These are phyloP conservation scores for Ophidiomyces ophidiicola DNA, from an alignment of 2,329 filamentous ascomycete species.

Conservation along the genomic window DNA sequence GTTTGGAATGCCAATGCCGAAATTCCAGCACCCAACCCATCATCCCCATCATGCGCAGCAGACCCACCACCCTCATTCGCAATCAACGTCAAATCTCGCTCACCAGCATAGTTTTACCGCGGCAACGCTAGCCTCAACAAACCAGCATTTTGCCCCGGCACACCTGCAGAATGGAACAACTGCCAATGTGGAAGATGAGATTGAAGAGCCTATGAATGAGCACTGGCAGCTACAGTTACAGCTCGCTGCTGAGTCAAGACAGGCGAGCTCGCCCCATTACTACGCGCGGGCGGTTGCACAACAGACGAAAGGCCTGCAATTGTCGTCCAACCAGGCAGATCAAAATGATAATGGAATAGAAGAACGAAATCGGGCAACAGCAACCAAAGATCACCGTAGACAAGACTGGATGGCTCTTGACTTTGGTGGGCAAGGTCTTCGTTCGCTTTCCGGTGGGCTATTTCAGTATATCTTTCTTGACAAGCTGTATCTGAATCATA, in stretches of 20 bases:
- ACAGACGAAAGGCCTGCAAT: slow-evolving; percentile 36
- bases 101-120: slow-evolving; percentile 42
- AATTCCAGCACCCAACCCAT: slow-evolving; percentile 37
- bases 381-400: slow-evolving; percentile 43
- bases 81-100: slow-evolving; percentile 32
- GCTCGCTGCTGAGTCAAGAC: slow-evolving; percentile 58
- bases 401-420: slow-evolving; percentile 91
- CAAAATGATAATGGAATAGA: slow-evolving; percentile 40
- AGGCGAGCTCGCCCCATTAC: slow-evolving; percentile 59
- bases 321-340: slow-evolving; percentile 38
- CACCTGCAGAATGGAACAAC: slow-evolving; percentile 51
- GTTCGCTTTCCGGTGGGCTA: slow-evolving; percentile 63
- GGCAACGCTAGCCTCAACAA: slow-evolving; percentile 35
- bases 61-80: slow-evolving; percentile 34
- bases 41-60: slow-evolving; percentile 33
- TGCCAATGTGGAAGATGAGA: slow-evolving; percentile 42
- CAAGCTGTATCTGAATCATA: slow-evolving; percentile 86
- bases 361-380: slow-evolving; percentile 53
- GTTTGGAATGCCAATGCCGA: slow-evolving; percentile 39
- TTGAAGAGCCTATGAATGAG: slow-evolving; percentile 48
- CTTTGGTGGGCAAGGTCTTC: slow-evolving; percentile 87
- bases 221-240: slow-evolving; percentile 86
- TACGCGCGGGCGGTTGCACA: slow-evolving; percentile 45
- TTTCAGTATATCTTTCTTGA: slow-evolving; percentile 84
- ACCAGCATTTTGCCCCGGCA: slow-evolving; percentile 47